These are phyloP conservation scores for Gastrodia elata DNA, from an alignment of 106 monocot genomes.

Conservation along the genomic window DNA sequence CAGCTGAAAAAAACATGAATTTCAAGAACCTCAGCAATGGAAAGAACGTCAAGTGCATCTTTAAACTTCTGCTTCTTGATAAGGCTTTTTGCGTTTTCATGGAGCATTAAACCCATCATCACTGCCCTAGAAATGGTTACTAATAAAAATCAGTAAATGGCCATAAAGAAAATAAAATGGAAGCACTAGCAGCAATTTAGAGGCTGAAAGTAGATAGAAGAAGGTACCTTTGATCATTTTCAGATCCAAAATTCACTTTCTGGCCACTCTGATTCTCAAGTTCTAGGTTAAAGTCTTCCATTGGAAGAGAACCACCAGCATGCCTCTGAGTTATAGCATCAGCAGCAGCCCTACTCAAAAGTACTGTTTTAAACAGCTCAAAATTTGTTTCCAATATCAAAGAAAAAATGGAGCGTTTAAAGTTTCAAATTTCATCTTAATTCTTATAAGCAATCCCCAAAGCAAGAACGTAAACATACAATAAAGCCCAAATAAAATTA, in stretches of 20 bases:
- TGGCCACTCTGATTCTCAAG: slow-evolving; percentile 94
- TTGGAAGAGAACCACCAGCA: slow-evolving; percentile 56
- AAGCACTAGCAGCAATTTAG: background rate
- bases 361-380: background rate
- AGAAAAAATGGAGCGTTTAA: too few relatives aligned
- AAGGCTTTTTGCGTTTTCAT: slow-evolving; percentile 67
- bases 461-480: too few relatives aligned
- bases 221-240: slow-evolving; percentile 57
- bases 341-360: slow-evolving; percentile 57
- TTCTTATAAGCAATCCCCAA: too few relatives aligned
- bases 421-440: too few relatives aligned
- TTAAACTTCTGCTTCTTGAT: slow-evolving; percentile 53
- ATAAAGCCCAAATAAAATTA: too few relatives aligned
- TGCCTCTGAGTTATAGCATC: slow-evolving; percentile 59
- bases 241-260: slow-evolving; percentile 65
- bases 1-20: background rate
- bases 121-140: slow-evolving; percentile 37
- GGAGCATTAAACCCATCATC: slow-evolving; percentile 92
- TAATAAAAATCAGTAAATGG: background rate
- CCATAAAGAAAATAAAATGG: background rate
- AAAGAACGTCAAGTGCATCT: slow-evolving; percentile 80
- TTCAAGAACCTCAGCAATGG: slow-evolving; percentile 69
- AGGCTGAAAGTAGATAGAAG: background rate
- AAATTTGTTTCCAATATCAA: too few relatives aligned
- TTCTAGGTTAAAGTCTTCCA: slow-evolving; percentile 82